Evolutionary conservation across 2,329 filamentous ascomycete genomes (phyloP).

Genomic region (Neopestalotiopsis sp.): DNA sequence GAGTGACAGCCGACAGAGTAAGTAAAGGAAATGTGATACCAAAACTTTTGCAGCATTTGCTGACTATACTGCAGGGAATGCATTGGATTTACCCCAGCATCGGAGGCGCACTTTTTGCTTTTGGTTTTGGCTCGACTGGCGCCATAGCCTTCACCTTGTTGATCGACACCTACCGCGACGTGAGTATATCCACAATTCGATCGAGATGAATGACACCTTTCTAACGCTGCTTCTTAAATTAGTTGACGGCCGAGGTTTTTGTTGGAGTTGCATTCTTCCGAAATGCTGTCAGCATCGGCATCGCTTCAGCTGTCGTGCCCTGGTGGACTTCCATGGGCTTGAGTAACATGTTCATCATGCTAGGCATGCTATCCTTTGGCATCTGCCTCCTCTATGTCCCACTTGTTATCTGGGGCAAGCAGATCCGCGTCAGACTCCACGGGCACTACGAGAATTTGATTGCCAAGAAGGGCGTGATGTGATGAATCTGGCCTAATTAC

Average conservation of each 20-base stretch:
- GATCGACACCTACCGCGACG: slow-evolving; percentile 44
- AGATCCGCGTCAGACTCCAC: slow-evolving; percentile 16
- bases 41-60: neutral
- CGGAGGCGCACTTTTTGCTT: slow-evolving; percentile 42
- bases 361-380: slow-evolving; percentile 9
- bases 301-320: slow-evolving; percentile 36
- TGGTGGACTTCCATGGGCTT: slow-evolving; percentile 31
- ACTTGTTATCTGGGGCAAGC: slow-evolving; percentile 20
- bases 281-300: slow-evolving; percentile 37
- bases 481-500: neutral
- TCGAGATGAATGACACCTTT: neutral
- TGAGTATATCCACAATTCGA: slow-evolving; percentile 23
- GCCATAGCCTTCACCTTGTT: slow-evolving; percentile 42
- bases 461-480: neutral
- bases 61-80: slow-evolving; percentile 41
- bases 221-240: no score
- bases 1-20: slow-evolving; percentile 41
- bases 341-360: slow-evolving; percentile 21
- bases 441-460: slow-evolving; percentile 12
- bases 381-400: slow-evolving; percentile 17
- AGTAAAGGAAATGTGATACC: slow-evolving; percentile 18
- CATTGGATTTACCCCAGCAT: slow-evolving; percentile 48
- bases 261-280: slow-evolving; percentile 37
- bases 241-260: slow-evolving; percentile 34
- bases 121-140: slow-evolving; percentile 44